Conservation (phyloP, 139 green algal species). For the Haematococcus sp. region DNA sequence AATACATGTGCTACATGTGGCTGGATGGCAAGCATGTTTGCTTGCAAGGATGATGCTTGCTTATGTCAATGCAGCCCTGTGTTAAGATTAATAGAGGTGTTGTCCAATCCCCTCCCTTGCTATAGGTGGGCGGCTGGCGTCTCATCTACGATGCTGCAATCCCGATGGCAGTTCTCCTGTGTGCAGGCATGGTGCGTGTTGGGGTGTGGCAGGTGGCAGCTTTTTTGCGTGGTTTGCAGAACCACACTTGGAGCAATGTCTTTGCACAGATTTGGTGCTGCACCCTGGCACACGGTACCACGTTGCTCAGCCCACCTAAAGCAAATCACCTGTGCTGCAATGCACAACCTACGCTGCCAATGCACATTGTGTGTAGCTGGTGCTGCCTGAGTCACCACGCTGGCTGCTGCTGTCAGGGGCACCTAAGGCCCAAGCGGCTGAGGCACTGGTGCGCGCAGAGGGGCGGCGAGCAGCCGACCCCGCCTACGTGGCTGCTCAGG, state of each 20-base stretch:
- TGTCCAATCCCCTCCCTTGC: neutral
- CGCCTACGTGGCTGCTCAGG: slow-evolving; percentile 18
- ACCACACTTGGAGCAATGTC: too few species aligned
- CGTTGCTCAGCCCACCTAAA: too few species aligned
- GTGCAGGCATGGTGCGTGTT: slow-evolving; percentile 46
- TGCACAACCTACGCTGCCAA: too few species aligned
- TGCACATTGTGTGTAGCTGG: slow-evolving; percentile 18
- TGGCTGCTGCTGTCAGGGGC: slow-evolving; percentile 76
- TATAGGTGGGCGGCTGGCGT: slow-evolving; percentile 75
- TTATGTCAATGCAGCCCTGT: too few species aligned
- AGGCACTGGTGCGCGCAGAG: slow-evolving; percentile 38
- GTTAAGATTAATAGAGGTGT: too few species aligned
- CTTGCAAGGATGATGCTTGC: too few species aligned
- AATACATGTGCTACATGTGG: too few species aligned
- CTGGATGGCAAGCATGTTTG: too few species aligned
- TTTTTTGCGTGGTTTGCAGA: neutral
- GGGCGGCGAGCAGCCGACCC: slow-evolving; percentile 30
- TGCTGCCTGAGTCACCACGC: slow-evolving; percentile 82
- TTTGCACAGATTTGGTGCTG: neutral
- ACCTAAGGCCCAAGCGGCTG: slow-evolving; percentile 20
- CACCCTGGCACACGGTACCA: neutral
- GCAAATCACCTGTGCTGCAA: too few species aligned
- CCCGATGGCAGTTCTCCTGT: slow-evolving; percentile 54
- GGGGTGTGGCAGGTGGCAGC: neutral
- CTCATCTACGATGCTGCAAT: slow-evolving; percentile 65